Evolutionary conservation across 306 rosid species (phyloP), one percentile per base, ranked within the genome.

Genomic region (Cucurbita maxima): DNA sequence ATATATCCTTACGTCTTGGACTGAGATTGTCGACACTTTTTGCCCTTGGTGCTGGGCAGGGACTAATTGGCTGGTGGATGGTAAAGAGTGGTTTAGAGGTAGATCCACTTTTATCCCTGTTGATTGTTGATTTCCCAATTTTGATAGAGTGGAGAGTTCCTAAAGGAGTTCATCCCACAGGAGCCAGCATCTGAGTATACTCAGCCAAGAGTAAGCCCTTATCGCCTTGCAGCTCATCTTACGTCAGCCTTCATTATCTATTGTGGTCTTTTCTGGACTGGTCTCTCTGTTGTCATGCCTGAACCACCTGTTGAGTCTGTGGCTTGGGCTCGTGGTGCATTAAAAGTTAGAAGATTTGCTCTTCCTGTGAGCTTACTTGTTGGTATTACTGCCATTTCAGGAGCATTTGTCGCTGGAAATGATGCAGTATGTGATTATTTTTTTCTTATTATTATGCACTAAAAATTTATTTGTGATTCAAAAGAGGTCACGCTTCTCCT

Each of bases 11-110:
- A 78, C 79, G 83, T 58, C 89, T 89, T 79, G 97, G 96, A 77
- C 69, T 85, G 71, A 88, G 93, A 84, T 84, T 92, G 55, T 88
- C 89, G 56, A 78, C 79, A 60, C 86, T 92, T 41, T 86, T 89
- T 81, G 88, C 77, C 77, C 92, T 89, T 63, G 97, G 95, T 82
- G 96, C 90, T 58, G 96, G 95, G 56, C 96, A 92, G 89, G 92
- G 96, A 79, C 75, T 89, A 30, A 82, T 92, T 36, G 97, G 97
- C 79, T 89, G 97, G 97, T 92, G 97, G 97, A 92, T 92, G 97
- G 97, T 92, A 75, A 92, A 86, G 87, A 92, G 95, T 71, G 97
- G 96, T 74, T 64, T 80, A 80, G 83, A 80, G 83, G 83, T 80
- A 19, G 86, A 63, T 56, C 58, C 43, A 51, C 67, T 14, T 14